Evolutionary conservation across 148 eudicot species (phyloP).

Genomic region (Mesembryanthemum crystallinum): DNA sequence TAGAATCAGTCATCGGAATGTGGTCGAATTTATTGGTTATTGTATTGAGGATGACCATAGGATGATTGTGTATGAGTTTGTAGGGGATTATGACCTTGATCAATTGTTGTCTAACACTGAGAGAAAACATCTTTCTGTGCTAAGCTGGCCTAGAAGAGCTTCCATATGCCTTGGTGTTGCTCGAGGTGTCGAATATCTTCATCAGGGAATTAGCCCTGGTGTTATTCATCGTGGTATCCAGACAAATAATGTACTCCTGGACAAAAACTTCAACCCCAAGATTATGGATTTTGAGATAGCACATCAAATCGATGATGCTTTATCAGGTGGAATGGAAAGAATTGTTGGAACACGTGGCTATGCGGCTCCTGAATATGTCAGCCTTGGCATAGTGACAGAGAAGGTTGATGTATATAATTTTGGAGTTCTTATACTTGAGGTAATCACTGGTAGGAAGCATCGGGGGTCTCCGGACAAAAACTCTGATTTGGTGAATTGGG

Average conservation of each 20-base stretch:
- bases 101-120: conserved; percentile 31
- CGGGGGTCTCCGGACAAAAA: neutral
- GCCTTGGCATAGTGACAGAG: conserved; percentile 48
- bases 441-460: conserved; percentile 42
- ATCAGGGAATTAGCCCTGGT: conserved; percentile 42
- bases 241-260: conserved; percentile 59
- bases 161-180: conserved; percentile 55
- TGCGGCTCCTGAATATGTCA: conserved; percentile 53
- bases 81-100: conserved; percentile 49
- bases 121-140: conserved; percentile 14
- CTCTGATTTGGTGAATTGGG: conserved; percentile 45
- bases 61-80: conserved; percentile 52
- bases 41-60: conserved; percentile 45
- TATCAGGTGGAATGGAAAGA: too few species aligned
- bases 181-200: conserved; percentile 58
- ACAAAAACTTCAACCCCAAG: conserved; percentile 47
- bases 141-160: conserved; percentile 53
- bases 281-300: conserved; percentile 61
- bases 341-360: conserved; percentile 66
- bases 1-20: conserved; percentile 43
- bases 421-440: conserved; percentile 58
- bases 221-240: conserved; percentile 66
- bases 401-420: conserved; percentile 60
- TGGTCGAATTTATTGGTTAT: conserved; percentile 52
- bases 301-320: conserved; percentile 48